These are phyloP conservation scores for Boletellus deceptivus DNA, from an alignment of 1,284 basidiomycete species.

Conservation along the genomic window DNA sequence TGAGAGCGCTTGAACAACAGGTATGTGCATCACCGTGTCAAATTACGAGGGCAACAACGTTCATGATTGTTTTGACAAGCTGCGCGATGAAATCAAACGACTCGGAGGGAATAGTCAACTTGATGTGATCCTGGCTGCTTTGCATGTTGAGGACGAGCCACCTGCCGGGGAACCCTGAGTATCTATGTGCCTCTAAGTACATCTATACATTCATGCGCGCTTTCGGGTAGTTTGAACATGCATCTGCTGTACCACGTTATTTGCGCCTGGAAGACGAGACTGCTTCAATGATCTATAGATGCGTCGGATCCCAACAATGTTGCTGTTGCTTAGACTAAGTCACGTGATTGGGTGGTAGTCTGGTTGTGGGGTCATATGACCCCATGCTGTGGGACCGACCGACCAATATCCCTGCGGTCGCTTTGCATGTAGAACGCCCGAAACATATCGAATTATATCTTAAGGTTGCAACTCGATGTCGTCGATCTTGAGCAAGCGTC, in stretches of 20 bases:
- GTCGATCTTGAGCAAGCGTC: background rate
- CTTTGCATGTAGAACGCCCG: background rate
- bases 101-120: slow-evolving; percentile 31
- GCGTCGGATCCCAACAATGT: too few species aligned
- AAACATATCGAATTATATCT: too few species aligned
- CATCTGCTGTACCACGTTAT: background rate
- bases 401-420: background rate
- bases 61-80: slow-evolving; percentile 22
- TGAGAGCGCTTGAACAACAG: slow-evolving; percentile 52
- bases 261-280: background rate
- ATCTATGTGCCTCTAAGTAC: too few species aligned
- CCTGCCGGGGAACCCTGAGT: background rate
- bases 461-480: background rate
- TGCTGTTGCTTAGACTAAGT: background rate
- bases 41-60: background rate
- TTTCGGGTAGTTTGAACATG: background rate
- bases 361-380: too few species aligned
- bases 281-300: too few species aligned
- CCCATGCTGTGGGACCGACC: too few species aligned
- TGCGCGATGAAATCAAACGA: slow-evolving; percentile 22
- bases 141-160: slow-evolving; percentile 24
- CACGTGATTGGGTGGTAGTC: background rate
- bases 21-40: slow-evolving; percentile 27
- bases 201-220: too few species aligned
- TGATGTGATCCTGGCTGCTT: slow-evolving; percentile 25